Evolutionary conservation across 2,329 filamentous ascomycete species (phyloP).

Genomic region (Beauveria sp.): DNA sequence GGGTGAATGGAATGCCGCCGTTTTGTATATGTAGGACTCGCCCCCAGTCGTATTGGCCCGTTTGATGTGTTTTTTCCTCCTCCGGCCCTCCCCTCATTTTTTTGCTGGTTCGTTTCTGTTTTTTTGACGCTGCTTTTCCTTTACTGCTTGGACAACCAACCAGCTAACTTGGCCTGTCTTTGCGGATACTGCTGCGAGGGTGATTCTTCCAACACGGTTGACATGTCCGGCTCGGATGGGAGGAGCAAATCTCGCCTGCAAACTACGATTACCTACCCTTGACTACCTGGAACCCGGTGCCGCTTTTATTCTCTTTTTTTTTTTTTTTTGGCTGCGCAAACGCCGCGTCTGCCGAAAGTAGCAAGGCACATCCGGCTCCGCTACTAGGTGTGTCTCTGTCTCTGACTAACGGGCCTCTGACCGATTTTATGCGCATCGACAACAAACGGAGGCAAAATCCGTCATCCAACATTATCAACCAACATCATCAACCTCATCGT

Average conservation of each 20-base stretch:
- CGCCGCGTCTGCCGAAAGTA: not conserved
- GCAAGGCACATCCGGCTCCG: not conserved
- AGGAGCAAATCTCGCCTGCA: not conserved
- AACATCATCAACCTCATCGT: not conserved
- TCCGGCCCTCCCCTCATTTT: not conserved
- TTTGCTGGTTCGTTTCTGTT: not conserved
- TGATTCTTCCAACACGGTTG: not conserved
- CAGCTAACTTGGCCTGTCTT: not conserved
- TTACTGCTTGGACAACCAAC: not conserved
- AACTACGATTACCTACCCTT: too few relatives aligned
- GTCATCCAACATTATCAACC: not conserved
- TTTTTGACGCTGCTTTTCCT: too few relatives aligned
- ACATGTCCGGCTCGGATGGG: not conserved
- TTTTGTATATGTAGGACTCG: conserved; percentile 1
- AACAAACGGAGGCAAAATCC: not conserved
- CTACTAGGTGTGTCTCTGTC: not conserved
- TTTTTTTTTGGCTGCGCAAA: not conserved
- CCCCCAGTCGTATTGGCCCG: not conserved
- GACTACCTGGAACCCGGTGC: not conserved
- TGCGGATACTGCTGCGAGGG: not conserved
- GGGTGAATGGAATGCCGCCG: not conserved
- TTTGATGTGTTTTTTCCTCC: not conserved
- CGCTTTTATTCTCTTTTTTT: not conserved
- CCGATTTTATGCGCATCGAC: not conserved
- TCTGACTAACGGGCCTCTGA: not conserved